Evolutionary conservation across 306 rosid species (phyloP), one percentile per base, ranked within the genome.

Genomic region (Geum urbanum): DNA sequence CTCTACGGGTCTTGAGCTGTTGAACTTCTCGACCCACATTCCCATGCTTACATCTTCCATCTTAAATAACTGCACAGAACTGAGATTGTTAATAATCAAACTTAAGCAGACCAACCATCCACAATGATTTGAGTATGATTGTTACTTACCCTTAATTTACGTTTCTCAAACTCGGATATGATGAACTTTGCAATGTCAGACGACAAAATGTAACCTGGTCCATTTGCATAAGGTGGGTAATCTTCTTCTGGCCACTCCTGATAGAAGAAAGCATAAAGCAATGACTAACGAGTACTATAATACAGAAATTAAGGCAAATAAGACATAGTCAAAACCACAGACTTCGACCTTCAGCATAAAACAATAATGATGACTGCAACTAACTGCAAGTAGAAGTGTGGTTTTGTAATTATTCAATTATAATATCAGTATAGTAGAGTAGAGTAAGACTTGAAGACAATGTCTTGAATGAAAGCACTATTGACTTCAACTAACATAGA

Each of bases 31-130:
- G 7, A 91, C 91, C 97, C 97, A 91, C 97, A 89, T 81, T 81
- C 97, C 97, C 97, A 91, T 84, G 67, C 97, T 91, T 76, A 91
- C 97, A 63, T 91, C 97, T 81, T 91, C 97, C 97, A 91, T 91
- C 82, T 91, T 91, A 66, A 91, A 91, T 76, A 91, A 72, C 97
- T 91, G 87, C 87, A 46, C 52, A 47, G 63, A 43, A 68, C 64
- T 20, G n/a, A 45, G 43, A 72, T 44, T 63, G 64, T 0, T 15
- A 41, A 49, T 59, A 58, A 16, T 48, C 71, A 24, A 27, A 7
- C 3, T 51, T 20, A 16, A 45, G 53, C 18, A 65, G 18, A 13
- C 72, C 69, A 64, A 35, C 43, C 51, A 45, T 27, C 18, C 35
- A 44, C 32, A 16, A 69, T 44, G 0, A 43, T 13, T 35, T 61